Percentiles rank a stretch among this genome's conserved stretches.
Evolutionary conservation across 73 alveolate genomes (phyloP).

Genomic region (Stentor coeruleus): DNA sequence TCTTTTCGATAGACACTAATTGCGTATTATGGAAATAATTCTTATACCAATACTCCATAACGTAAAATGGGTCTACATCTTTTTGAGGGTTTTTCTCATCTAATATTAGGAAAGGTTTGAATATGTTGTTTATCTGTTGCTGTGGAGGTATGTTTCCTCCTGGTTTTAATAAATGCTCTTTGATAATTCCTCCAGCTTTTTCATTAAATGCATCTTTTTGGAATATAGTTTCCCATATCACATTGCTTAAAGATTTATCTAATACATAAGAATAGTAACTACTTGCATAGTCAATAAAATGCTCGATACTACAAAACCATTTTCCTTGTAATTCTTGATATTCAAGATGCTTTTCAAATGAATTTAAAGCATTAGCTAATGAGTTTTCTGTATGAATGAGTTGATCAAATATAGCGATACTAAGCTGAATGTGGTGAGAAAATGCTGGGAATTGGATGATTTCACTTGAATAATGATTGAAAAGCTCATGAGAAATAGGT

Average conservation of each 20-base stretch:
- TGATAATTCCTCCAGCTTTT: background rate
- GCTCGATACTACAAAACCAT: constrained; percentile 10
- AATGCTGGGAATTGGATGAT: background rate
- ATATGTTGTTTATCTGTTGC: background rate
- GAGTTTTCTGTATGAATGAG: background rate
- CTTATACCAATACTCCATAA: constrained; percentile 16
- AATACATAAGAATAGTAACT: constrained; percentile 2
- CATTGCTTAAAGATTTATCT: background rate
- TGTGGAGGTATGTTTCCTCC: background rate
- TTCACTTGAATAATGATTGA: background rate
- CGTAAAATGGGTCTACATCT: constrained; percentile 2
- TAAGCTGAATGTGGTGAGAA: background rate
- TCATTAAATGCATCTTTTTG: background rate
- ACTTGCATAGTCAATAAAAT: constrained; percentile 17
- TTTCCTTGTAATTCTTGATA: constrained; percentile 9
- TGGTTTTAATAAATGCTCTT: background rate
- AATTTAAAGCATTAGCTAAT: background rate
- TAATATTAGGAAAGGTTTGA: background rate
- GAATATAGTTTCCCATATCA: constrained; percentile 19
- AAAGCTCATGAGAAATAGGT: background rate
- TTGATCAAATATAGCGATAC: background rate
- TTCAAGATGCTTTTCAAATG: background rate
- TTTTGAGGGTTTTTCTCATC: background rate
- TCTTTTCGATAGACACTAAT: background rate
- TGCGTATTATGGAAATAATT: background rate